Evolutionary conservation across 768 basidiomycete genomes (phyloP).

Genomic region (Boletus subparvulus): DNA sequence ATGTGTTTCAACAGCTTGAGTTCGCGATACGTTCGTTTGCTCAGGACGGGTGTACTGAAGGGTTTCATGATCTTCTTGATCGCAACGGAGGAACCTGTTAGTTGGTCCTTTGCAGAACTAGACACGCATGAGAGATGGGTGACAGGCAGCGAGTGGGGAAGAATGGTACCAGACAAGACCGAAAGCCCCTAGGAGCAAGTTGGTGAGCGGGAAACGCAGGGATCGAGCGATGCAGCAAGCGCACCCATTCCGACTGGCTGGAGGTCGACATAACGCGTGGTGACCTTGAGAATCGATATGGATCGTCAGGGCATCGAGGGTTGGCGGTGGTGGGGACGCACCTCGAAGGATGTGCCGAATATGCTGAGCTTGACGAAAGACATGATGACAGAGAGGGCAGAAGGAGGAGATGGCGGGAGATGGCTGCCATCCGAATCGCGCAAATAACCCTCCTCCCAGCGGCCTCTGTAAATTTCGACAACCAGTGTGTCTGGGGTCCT

Average conservation of each 20-base stretch:
- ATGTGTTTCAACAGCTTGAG: conserved; percentile 98
- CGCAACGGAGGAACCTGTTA: conserved; percentile 90
- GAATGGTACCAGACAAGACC: conserved; percentile 88
- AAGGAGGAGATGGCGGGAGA: conserved; percentile 19
- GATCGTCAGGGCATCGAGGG: conserved; percentile 20
- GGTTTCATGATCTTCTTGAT: conserved; percentile 99
- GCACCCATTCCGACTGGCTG: conserved; percentile 99
- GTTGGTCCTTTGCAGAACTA: conserved; percentile 93
- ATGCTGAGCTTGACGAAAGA: conserved; percentile 98
- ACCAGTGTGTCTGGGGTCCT: conserved; percentile 23
- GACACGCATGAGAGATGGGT: conserved; percentile 12
- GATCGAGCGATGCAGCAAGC: conserved; percentile 29
- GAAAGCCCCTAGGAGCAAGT: conserved; percentile 65
- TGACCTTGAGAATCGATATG: conserved; percentile 59
- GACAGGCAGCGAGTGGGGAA: neutral
- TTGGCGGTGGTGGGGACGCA: conserved; percentile 30
- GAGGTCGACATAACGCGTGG: conserved; percentile 97
- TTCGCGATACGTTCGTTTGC: conserved; percentile 96
- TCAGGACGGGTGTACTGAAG: conserved; percentile 97
- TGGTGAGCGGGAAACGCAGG: conserved; percentile 17
- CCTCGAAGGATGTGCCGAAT: conserved; percentile 98
- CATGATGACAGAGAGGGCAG: conserved; percentile 42
- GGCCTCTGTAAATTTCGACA: conserved; percentile 9
- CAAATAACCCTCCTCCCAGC: conserved; percentile 18
- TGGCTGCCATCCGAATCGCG: conserved; percentile 15